A percentile compares a stretch with the other conserved stretches of the same genome.
These are phyloP conservation scores for Sporisorium reilianum DNA, from an alignment of 1,284 basidiomycete genomes.

Conservation along the genomic window DNA sequence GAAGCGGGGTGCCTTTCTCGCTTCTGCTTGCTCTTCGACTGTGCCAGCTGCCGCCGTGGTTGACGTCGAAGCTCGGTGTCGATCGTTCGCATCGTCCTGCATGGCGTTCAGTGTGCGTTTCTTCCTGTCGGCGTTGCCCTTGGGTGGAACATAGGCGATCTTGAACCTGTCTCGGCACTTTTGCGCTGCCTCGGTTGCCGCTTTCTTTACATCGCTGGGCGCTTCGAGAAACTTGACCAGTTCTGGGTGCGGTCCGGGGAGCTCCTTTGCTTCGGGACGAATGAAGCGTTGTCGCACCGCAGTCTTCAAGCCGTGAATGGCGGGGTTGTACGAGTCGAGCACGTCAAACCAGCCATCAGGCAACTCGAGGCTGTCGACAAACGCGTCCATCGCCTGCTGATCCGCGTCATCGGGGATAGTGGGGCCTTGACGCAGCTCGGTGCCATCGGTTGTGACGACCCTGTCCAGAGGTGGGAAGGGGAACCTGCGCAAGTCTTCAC, in stretches of 20 bases:
- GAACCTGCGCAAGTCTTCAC: slow-evolving; percentile 89
- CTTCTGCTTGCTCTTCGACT: slow-evolving; percentile 3
- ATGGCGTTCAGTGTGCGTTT: slow-evolving; percentile 36
- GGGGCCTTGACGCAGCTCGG: slow-evolving; percentile 79
- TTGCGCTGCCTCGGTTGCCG: slow-evolving; percentile 27
- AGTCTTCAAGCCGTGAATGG: slow-evolving; percentile 89
- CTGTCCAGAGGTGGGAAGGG: slow-evolving; percentile 84
- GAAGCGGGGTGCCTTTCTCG: slow-evolving; percentile 14
- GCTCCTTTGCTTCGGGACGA: slow-evolving; percentile 79
- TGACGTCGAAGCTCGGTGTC: neutral
- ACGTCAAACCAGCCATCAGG: slow-evolving; percentile 82
- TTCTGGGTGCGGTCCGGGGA: slow-evolving; percentile 86
- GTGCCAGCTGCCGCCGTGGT: neutral
- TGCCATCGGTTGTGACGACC: slow-evolving; percentile 82
- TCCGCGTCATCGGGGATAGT: slow-evolving; percentile 86
- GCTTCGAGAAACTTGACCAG: slow-evolving; percentile 85
- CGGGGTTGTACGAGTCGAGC: slow-evolving; percentile 84
- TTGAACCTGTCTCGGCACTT: slow-evolving; percentile 39
- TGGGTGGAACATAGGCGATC: slow-evolving; percentile 43
- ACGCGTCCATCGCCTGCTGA: slow-evolving; percentile 82
- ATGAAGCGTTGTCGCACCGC: slow-evolving; percentile 86
- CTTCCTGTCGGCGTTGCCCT: slow-evolving; percentile 41
- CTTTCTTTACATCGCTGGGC: slow-evolving; percentile 76
- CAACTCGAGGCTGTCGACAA: slow-evolving; percentile 88
- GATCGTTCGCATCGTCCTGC: slow-evolving; percentile 19